Percentiles rank a stretch among this genome's conserved stretches.
These are phyloP conservation scores for Ricinus communis DNA, from an alignment of 345 rosid genomes.

Conservation along the genomic window DNA sequence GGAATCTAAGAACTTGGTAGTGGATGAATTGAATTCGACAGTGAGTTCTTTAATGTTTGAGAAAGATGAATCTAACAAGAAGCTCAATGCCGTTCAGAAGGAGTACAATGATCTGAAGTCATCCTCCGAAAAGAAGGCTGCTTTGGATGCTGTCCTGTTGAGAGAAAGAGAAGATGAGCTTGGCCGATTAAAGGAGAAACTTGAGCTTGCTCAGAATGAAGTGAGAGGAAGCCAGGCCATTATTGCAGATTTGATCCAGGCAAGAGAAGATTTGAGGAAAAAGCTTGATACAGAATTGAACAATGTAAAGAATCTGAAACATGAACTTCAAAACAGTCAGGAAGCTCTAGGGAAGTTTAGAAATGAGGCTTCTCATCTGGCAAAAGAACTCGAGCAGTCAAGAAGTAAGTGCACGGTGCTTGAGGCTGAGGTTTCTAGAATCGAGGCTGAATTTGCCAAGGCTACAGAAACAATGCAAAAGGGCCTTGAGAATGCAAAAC, in stretches of 20 bases:
- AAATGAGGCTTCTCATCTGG: conserved; percentile 58
- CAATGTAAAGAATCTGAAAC: conserved; percentile 44
- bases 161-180: conserved; percentile 51
- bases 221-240: conserved; percentile 35
- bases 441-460: conserved; percentile 51
- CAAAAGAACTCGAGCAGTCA: conserved; percentile 51
- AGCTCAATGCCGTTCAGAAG: conserved; percentile 42
- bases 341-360: conserved; percentile 50
- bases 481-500: conserved; percentile 51
- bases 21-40: conserved; percentile 54
- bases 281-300: conserved; percentile 48
- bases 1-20: conserved; percentile 46
- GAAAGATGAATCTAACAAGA: conserved; percentile 48
- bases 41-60: conserved; percentile 47
- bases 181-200: conserved; percentile 48
- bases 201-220: conserved; percentile 42
- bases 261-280: conserved; percentile 56
- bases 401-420: conserved; percentile 45
- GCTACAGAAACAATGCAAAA: conserved; percentile 39
- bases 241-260: conserved; percentile 49
- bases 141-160: conserved; percentile 49
- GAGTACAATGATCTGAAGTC: conserved; percentile 55
- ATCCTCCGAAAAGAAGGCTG: conserved; percentile 57
- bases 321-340: conserved; percentile 51
- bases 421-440: conserved; percentile 56